These are phyloP conservation scores for Hevea brasiliensis DNA, from an alignment of 345 rosid species.

Conservation along the genomic window DNA sequence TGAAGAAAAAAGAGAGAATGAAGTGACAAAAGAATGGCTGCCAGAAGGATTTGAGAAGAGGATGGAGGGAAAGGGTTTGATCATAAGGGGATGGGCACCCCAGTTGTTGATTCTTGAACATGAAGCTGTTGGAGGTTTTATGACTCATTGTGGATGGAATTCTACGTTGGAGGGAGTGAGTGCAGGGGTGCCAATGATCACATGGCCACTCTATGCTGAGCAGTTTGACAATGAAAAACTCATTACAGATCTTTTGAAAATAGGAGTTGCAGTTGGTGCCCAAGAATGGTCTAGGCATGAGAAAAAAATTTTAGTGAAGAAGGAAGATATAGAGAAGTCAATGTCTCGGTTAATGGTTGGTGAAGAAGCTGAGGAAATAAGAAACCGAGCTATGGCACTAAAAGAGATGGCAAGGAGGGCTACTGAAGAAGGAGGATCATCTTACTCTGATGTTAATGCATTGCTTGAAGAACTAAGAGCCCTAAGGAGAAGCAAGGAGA, in stretches of 20 bases:
- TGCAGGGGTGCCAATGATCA: constrained; percentile 42
- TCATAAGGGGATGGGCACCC: constrained; percentile 63
- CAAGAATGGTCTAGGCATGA: neutral
- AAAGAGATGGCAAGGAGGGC: constrained; percentile 32
- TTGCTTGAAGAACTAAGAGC: constrained; percentile 30
- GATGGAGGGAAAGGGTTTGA: constrained; percentile 33
- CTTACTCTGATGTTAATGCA: constrained; percentile 26
- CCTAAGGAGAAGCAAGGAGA: neutral
- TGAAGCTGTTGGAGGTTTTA: constrained; percentile 49
- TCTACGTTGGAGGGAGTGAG: constrained; percentile 48
- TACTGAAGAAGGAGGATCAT: constrained; percentile 41
- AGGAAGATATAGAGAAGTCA: constrained; percentile 9
- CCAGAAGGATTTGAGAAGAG: constrained; percentile 19
- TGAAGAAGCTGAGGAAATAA: constrained; percentile 26
- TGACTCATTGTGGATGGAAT: constrained; percentile 68
- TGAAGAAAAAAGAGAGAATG: neutral
- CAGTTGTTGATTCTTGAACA: constrained; percentile 63
- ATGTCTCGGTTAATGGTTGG: constrained; percentile 29
- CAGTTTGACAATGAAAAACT: constrained; percentile 4
- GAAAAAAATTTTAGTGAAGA: neutral
- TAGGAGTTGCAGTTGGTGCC: neutral
- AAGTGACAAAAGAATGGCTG: constrained; percentile 6
- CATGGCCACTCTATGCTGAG: neutral
- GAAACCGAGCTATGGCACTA: constrained; percentile 30
- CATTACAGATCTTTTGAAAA: neutral